Evolutionary conservation across 495 filamentous ascomycete species (phyloP).

Genomic region (Astrocystis sublimbata): DNA sequence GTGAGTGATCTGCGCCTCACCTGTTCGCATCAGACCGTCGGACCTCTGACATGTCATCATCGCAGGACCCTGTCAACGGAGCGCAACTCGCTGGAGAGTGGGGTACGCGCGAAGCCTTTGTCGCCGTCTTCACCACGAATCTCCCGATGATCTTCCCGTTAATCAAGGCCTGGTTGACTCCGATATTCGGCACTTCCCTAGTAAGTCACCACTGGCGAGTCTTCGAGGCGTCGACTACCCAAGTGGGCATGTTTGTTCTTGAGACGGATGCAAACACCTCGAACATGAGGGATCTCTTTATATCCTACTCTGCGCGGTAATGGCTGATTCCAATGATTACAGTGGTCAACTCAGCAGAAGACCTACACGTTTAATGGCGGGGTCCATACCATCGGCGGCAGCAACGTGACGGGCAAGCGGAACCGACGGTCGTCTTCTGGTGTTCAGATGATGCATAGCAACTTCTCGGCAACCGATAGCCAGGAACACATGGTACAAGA

Average conservation of each 20-base stretch:
- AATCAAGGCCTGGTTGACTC: conserved; percentile 38
- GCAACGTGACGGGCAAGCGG: neutral
- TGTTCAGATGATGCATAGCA: conserved; percentile 21
- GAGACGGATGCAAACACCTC: no score
- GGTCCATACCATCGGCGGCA: neutral
- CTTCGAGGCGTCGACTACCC: no score
- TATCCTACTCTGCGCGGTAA: no score
- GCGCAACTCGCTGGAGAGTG: conserved; percentile 50
- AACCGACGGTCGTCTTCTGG: neutral
- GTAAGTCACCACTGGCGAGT: no score
- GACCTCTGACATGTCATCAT: neutral
- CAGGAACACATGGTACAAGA: conserved; percentile 41
- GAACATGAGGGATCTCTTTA: no score
- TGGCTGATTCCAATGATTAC: no score
- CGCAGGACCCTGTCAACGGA: conserved; percentile 47
- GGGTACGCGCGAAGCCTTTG: conserved; percentile 56
- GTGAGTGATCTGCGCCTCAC: conserved; percentile 30
- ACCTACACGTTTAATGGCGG: neutral
- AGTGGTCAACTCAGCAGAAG: conserved; percentile 15
- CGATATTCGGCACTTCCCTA: conserved; percentile 33
- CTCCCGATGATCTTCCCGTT: conserved; percentile 55
- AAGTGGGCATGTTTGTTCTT: no score
- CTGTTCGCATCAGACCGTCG: neutral
- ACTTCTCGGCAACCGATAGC: conserved; percentile 40
- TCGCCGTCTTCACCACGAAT: conserved; percentile 55